Evolutionary conservation across 495 filamentous ascomycete species (phyloP).

Genomic region (Antarctomyces pellizariae): DNA sequence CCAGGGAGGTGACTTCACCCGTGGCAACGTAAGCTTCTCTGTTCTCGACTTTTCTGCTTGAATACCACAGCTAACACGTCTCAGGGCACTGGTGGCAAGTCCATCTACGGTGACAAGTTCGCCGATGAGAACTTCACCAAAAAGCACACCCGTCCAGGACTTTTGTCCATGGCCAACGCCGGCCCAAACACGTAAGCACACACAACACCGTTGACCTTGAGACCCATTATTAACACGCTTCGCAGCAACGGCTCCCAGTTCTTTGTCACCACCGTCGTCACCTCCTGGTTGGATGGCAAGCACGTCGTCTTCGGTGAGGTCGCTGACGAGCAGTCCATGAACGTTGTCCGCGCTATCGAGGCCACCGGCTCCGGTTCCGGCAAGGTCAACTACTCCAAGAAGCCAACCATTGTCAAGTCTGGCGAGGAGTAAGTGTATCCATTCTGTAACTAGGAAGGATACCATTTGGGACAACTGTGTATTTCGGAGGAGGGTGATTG

Average conservation of each 20-base stretch:
- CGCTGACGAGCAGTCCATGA: conserved; percentile 34
- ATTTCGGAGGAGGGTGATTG: conserved; percentile 4
- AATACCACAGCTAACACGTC: conserved; percentile 9
- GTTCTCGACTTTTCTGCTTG: neutral
- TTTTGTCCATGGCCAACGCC: conserved; percentile 69
- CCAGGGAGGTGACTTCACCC: conserved; percentile 98
- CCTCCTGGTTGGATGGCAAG: conserved; percentile 51
- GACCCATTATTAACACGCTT: conserved; percentile 9
- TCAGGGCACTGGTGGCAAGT: conserved; percentile 66
- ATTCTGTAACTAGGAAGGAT: conserved; percentile 2
- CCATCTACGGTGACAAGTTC: conserved; percentile 76
- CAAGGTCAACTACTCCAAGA: conserved; percentile 33
- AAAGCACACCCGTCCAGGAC: conserved; percentile 37
- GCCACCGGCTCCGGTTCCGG: conserved; percentile 38
- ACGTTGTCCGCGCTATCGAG: conserved; percentile 52
- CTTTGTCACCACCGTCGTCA: conserved; percentile 53
- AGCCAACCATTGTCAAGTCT: conserved; percentile 39
- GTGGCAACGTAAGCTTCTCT: conserved; percentile 47
- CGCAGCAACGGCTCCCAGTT: conserved; percentile 55
- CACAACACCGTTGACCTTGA: conserved; percentile 2
- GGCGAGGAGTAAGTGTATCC: conserved; percentile 26
- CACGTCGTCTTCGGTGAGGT: conserved; percentile 73
- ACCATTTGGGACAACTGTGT: conserved; percentile 2
- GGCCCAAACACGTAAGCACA: conserved; percentile 47
- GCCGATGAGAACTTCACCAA: conserved; percentile 53